phyloP scores from a whole-genome alignment of 1,139 yeast species.

The Trichomonascaceae sp. region DNA sequence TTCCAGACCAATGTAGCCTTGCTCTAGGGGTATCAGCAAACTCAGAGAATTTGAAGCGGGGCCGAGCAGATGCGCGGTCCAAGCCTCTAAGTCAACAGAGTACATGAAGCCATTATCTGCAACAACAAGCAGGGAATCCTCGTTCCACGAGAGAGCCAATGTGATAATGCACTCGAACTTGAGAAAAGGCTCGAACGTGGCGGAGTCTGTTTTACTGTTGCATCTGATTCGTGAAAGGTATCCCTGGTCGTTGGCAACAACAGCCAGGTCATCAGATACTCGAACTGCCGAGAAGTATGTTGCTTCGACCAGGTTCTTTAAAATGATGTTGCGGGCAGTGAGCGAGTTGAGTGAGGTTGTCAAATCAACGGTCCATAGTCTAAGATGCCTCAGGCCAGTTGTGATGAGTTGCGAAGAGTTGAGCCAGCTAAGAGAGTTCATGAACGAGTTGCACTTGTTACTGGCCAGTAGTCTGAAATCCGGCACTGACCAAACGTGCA shows the following conservation, averaged over 20 bases:
- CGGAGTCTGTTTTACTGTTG: neutral
- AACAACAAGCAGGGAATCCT: neutral
- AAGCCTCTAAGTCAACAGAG: neutral
- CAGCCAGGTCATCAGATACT: slow-evolving; percentile 24
- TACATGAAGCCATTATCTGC: neutral
- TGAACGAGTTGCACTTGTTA: slow-evolving; percentile 47
- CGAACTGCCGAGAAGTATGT: slow-evolving; percentile 33
- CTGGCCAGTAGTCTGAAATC: slow-evolving; percentile 28
- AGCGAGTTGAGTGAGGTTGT: too few relatives aligned
- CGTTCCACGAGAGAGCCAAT: too few relatives aligned
- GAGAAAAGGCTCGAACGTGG: too few relatives aligned
- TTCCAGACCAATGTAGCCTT: too few relatives aligned
- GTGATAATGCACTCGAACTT: too few relatives aligned
- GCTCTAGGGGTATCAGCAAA: too few relatives aligned
- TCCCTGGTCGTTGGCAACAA: slow-evolving; percentile 33
- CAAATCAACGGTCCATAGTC: slow-evolving; percentile 41
- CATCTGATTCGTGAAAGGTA: slow-evolving; percentile 22
- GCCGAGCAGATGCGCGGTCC: too few relatives aligned
- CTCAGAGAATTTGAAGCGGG: too few relatives aligned
- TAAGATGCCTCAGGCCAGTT: slow-evolving; percentile 44
- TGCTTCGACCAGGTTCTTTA: slow-evolving; percentile 36
- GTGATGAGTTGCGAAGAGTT: slow-evolving; percentile 35
- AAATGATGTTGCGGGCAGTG: slow-evolving; percentile 44
- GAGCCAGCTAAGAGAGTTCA: slow-evolving; percentile 45
- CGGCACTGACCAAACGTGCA: slow-evolving; percentile 43